Percentiles rank a stretch among this genome's conserved stretches.
Conservation (phyloP, 345 rosid species). For the Heritiera fomes region DNA sequence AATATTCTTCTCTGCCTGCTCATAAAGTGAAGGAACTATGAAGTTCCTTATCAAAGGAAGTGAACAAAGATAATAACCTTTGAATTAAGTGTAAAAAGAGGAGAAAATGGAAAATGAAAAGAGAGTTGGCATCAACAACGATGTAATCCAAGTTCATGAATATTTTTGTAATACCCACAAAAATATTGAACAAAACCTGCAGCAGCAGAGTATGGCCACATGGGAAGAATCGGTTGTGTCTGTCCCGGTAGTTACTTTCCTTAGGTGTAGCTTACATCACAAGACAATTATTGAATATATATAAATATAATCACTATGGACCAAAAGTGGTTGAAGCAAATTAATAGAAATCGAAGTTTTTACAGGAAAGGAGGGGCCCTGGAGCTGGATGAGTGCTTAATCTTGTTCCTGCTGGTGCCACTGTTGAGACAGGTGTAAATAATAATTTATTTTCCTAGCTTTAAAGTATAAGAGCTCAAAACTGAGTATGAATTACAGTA, state of each 20-base stretch:
- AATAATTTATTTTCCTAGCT: neutral
- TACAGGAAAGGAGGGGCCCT: neutral
- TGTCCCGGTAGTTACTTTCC: neutral
- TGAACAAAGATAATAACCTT: no score
- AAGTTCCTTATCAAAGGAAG: no score
- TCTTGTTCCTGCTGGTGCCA: neutral
- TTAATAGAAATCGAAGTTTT: neutral
- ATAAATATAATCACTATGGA: neutral
- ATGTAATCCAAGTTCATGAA: neutral
- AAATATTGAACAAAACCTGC: neutral
- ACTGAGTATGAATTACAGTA: neutral
- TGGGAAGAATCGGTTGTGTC: neutral
- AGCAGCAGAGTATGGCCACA: neutral
- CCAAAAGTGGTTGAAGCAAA: neutral
- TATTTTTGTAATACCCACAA: no score
- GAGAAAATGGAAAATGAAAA: no score
- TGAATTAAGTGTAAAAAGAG: no score
- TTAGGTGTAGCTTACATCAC: neutral
- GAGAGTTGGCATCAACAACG: neutral
- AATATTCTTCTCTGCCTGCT: neutral
- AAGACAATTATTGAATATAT: neutral
- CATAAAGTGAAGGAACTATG: no score
- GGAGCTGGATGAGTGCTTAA: neutral
- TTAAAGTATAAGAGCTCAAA: neutral
- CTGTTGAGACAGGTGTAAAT: neutral